Evolutionary conservation across 139 green algal species (phyloP).

Genomic region (Chlamydomonas eustigma): DNA sequence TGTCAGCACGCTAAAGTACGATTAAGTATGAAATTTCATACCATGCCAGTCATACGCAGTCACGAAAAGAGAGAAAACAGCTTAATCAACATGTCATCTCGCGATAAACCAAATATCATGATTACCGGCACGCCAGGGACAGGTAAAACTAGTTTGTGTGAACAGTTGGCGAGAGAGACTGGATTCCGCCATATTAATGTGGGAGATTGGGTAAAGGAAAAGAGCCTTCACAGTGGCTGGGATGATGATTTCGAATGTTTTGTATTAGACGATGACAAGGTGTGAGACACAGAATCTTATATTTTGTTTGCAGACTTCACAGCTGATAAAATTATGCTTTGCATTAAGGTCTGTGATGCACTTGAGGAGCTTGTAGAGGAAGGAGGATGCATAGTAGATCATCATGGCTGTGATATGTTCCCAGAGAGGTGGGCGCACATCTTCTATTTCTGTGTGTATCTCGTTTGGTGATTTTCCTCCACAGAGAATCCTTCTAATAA

Average conservation of each 20-base stretch:
- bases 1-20: too few relatives aligned
- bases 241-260: slow-evolving; percentile 83
- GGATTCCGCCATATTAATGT: slow-evolving; percentile 81
- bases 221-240: slow-evolving; percentile 73
- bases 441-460: not conserved
- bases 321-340: too few relatives aligned
- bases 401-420: slow-evolving; percentile 98
- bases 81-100: slow-evolving; percentile 12
- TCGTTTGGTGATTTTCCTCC: too few relatives aligned
- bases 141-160: slow-evolving; percentile 82
- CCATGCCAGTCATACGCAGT: too few relatives aligned
- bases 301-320: too few relatives aligned
- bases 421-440: slow-evolving; percentile 72
- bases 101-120: slow-evolving; percentile 75
- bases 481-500: too few relatives aligned
- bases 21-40: too few relatives aligned
- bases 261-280: slow-evolving; percentile 95
- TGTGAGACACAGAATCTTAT: too few relatives aligned
- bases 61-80: too few relatives aligned
- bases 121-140: slow-evolving; percentile 94
- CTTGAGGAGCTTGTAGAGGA: slow-evolving; percentile 78
- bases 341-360: slow-evolving; percentile 76
- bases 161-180: slow-evolving; percentile 57
- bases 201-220: slow-evolving; percentile 76
- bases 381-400: slow-evolving; percentile 88